Conservation (phyloP, 73 alveolate genomes). For the Stentor coeruleus region DNA sequence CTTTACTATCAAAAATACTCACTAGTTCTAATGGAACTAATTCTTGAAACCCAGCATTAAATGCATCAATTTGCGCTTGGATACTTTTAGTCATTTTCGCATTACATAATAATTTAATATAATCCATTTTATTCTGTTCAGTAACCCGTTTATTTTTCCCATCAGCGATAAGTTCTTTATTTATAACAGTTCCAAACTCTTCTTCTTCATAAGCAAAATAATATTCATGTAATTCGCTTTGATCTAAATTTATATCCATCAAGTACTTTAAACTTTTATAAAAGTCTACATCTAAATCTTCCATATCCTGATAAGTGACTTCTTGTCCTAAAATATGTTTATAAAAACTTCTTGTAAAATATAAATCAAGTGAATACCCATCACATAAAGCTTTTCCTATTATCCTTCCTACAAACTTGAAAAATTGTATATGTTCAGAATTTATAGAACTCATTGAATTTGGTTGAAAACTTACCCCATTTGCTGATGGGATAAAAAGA, state of each 20-base stretch:
- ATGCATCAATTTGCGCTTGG: conserved; percentile 66
- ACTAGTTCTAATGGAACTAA: conserved; percentile 90
- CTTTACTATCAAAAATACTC: conserved; percentile 80
- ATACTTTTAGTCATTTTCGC: conserved; percentile 59
- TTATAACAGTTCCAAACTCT: conserved; percentile 80
- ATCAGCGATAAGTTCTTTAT: conserved; percentile 78
- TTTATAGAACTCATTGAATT: conserved; percentile 36
- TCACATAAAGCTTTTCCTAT: conserved; percentile 90
- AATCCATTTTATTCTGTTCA: conserved; percentile 60
- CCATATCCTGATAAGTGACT: conserved; percentile 93
- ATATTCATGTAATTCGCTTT: conserved; percentile 15
- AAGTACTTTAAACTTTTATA: conserved; percentile 89
- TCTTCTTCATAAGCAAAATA: conserved; percentile 50
- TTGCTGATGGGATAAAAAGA: conserved; percentile 62
- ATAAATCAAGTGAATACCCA: conserved; percentile 59
- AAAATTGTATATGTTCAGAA: conserved; percentile 87
- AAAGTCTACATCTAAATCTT: conserved; percentile 94
- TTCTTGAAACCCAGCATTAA: conserved; percentile 85
- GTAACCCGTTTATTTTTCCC: conserved; percentile 89
- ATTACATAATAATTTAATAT: conserved; percentile 30
- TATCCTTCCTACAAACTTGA: conserved; percentile 98
- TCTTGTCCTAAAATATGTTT: conserved; percentile 93
- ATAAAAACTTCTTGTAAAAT: conserved; percentile 94
- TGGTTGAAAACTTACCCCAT: conserved; percentile 69
- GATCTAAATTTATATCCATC: conserved; percentile 59